Percentiles rank a stretch among this genome's conserved stretches.
phyloP scores from a whole-genome alignment of 352 stramenopile genomes.

The Phytophthora parvispora region DNA sequence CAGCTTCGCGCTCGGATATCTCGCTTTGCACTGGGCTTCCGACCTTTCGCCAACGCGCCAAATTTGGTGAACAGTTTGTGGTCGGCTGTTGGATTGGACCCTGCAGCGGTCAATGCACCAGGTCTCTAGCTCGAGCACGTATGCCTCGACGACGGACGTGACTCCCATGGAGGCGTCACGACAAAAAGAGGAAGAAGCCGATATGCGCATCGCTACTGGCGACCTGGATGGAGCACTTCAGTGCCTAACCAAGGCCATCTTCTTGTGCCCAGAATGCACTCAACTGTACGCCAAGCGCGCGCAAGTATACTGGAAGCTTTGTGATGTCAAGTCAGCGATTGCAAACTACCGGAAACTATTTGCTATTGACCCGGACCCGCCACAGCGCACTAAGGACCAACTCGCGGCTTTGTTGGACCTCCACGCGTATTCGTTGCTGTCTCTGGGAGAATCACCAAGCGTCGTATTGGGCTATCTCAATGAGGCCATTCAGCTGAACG shows the following conservation, averaged over 20 bases:
- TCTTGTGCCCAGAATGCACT: constrained; percentile 63
- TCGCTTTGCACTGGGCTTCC: background rate
- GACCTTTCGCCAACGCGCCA: constrained; percentile 19
- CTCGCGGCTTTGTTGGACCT: constrained; percentile 80
- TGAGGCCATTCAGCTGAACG: constrained; percentile 81
- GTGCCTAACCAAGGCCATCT: constrained; percentile 82
- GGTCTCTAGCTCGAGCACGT: constrained; percentile 12
- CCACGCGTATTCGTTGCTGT: constrained; percentile 77
- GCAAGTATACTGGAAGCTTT: constrained; percentile 77
- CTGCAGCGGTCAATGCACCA: constrained; percentile 4
- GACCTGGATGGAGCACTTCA: constrained; percentile 62
- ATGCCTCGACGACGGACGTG: constrained; percentile 37
- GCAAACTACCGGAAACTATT: constrained; percentile 85
- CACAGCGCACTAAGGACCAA: constrained; percentile 80
- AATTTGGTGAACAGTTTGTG: constrained; percentile 5
- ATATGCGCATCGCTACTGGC: constrained; percentile 32
- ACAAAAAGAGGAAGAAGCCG: constrained; percentile 58
- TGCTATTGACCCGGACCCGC: constrained; percentile 56
- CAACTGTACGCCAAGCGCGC: constrained; percentile 74
- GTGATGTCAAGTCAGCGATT: constrained; percentile 86
- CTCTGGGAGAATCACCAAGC: constrained; percentile 56
- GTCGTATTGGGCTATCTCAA: constrained; percentile 77
- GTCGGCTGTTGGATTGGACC: constrained; percentile 8
- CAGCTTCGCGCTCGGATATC: background rate
- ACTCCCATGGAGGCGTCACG: constrained; percentile 62